Evolutionary conservation across 176 grass and related monocot species (phyloP).

Genomic region (Carex parvula): DNA sequence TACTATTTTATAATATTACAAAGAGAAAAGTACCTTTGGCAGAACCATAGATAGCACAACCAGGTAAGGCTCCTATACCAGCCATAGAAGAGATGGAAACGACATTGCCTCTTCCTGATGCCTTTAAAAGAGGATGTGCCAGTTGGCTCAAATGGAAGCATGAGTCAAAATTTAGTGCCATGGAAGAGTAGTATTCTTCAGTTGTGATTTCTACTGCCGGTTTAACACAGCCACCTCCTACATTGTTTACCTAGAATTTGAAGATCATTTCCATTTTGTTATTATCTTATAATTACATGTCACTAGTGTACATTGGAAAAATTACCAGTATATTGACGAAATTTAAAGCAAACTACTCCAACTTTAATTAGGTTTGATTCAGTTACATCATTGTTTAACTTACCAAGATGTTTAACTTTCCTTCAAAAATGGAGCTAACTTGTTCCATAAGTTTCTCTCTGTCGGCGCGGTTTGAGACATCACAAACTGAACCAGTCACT

Average conservation of each 20-base stretch:
- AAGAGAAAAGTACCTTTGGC: neutral
- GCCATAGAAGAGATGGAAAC: constrained; percentile 21
- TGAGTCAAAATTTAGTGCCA: constrained; percentile 6
- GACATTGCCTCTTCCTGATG: neutral
- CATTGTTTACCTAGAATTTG: constrained; percentile 20
- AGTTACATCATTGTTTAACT: neutral
- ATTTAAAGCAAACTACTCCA: no score
- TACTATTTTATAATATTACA: no score
- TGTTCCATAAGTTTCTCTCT: constrained; percentile 21
- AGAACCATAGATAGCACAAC: neutral
- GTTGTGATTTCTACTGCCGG: neutral
- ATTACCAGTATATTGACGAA: no score
- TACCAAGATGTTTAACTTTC: constrained; percentile 16
- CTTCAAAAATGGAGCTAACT: constrained; percentile 10
- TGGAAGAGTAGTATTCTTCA: neutral
- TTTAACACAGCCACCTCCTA: neutral
- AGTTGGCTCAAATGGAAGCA: constrained; percentile 21
- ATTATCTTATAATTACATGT: no score
- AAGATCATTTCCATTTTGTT: neutral
- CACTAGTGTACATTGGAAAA: no score
- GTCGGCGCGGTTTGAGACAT: neutral
- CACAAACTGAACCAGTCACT: constrained; percentile 21
- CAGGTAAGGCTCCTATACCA: neutral
- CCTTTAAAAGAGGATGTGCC: constrained; percentile 10
- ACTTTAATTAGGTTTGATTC: no score